Base-by-base conservation (phyloP, 1,284 basidiomycete species). In the Cystobasidium slooffiae region DNA sequence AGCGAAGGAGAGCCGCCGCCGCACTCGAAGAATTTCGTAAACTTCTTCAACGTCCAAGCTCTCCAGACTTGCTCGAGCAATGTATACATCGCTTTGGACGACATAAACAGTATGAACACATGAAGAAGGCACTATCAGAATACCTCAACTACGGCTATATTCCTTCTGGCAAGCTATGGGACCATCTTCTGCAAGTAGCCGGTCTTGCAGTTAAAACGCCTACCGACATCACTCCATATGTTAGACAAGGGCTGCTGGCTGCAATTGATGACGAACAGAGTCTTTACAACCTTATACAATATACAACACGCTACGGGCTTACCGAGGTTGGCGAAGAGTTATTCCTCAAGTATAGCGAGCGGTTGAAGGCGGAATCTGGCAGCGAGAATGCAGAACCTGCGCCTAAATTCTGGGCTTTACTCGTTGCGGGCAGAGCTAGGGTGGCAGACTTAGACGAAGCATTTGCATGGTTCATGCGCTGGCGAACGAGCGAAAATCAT, bases 401-500 rank as follows among this genome's bases (percentile, higher is more conserved):
- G 37, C 49, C 69, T 6, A 16, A 14, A 4, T 44, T 63, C 24
- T 72, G 69, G 69, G 47, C 46, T 31, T 31, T 18, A 10, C 37
- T 72, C 41, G 64, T 72, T 37, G 61, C 51, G 4, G 43, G 46
- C 8, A 51, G 56, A 41, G 56, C 37, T 16, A 55, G 20, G 18
- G n/a, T 46, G 6, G 43, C 59, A 63, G 61, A 72, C 39, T 22
- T 63, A 12, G 49, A 43, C 22, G 59, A 31, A 14, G 58, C 69
- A 0, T 46, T 62, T 20, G 14, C 37, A 4, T 72, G 61, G 59
- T 72, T 72, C 47, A 51, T 63, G 49, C 44, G 44, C 39, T 72
- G 69, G 69, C 39, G 69, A 49, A 51, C 46, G n/a, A 64, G 69
- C 20, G 9, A 39, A 31, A 51, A 44, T 1, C 69, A 70, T 70